A percentile compares a stretch with the other conserved stretches of the same genome.
These are phyloP conservation scores for Rhododendron ovatum DNA, from an alignment of 148 eudicot species.

Conservation along the genomic window DNA sequence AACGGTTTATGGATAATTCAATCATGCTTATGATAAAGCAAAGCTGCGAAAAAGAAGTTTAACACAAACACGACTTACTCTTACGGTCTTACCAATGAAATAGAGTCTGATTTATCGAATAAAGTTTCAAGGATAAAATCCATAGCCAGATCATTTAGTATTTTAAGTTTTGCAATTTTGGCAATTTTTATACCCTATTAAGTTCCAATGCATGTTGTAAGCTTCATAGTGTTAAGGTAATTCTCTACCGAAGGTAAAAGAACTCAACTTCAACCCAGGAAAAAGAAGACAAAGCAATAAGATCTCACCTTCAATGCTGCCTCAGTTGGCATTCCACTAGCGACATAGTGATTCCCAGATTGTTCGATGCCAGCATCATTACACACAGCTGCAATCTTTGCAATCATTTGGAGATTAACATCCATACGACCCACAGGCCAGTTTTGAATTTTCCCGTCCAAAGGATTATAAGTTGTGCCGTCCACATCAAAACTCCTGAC, in stretches of 20 bases:
- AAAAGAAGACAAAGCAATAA: not conserved
- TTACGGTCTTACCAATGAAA: not conserved
- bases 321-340: slow-evolving; percentile 80
- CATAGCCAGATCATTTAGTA: not conserved
- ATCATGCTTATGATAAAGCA: not conserved
- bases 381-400: slow-evolving; percentile 64
- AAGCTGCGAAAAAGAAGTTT: not conserved
- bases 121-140: not conserved
- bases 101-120: not conserved
- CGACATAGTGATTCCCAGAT: slow-evolving; percentile 48
- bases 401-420: slow-evolving; percentile 67
- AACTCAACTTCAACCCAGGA: not conserved
- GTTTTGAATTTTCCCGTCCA: slow-evolving; percentile 52
- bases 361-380: slow-evolving; percentile 72
- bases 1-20: not conserved
- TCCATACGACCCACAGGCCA: slow-evolving; percentile 55
- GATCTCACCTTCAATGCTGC: slow-evolving; percentile 73
- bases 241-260: not conserved
- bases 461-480: slow-evolving; percentile 65
- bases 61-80: not conserved
- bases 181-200: not conserved
- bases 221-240: not conserved
- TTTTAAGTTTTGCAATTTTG: not conserved
- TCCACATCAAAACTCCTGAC: slow-evolving; percentile 54
- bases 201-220: not conserved